These are phyloP conservation scores for Heterobasidion irregulare DNA, from an alignment of 1,284 basidiomycete species.

Conservation along the genomic window DNA sequence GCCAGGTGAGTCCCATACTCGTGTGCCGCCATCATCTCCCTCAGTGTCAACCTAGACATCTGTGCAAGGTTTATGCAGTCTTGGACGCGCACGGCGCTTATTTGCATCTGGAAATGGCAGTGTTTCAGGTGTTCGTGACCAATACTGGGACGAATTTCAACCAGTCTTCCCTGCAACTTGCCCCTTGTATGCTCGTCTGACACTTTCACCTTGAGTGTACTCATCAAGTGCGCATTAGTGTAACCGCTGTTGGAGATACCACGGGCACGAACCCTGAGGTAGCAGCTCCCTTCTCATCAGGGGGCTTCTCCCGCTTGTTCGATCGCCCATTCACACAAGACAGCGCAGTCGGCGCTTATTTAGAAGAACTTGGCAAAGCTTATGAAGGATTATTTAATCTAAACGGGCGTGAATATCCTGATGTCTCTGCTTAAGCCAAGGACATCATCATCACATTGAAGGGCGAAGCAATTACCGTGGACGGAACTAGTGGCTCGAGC, in stretches of 20 bases:
- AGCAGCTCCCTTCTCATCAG: neutral
- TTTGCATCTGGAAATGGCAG: neutral
- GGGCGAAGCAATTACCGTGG: slow-evolving; percentile 34
- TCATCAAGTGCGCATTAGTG: neutral
- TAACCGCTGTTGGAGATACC: slow-evolving; percentile 13
- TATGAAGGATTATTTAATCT: slow-evolving; percentile 16
- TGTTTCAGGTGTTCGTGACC: slow-evolving; percentile 13
- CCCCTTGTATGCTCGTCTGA: neutral
- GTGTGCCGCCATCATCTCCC: too few relatives aligned
- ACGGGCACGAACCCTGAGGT: slow-evolving; percentile 15
- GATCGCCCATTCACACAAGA: neutral
- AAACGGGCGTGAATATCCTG: slow-evolving; percentile 21
- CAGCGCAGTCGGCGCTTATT: slow-evolving; percentile 1
- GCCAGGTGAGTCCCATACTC: too few relatives aligned
- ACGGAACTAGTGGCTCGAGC: slow-evolving; percentile 26
- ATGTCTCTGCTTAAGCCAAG: slow-evolving; percentile 48
- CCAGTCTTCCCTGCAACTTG: too few relatives aligned
- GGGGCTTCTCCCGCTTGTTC: slow-evolving; percentile 6
- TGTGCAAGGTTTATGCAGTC: neutral
- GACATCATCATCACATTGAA: slow-evolving; percentile 52
- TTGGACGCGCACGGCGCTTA: neutral
- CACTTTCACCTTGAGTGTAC: too few relatives aligned
- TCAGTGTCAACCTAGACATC: too few relatives aligned
- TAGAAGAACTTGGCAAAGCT: slow-evolving; percentile 18
- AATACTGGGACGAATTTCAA: too few relatives aligned